These are phyloP conservation scores for Bolboschoenus planiculmis DNA, from an alignment of 176 grass and related monocot species.

Conservation along the genomic window DNA sequence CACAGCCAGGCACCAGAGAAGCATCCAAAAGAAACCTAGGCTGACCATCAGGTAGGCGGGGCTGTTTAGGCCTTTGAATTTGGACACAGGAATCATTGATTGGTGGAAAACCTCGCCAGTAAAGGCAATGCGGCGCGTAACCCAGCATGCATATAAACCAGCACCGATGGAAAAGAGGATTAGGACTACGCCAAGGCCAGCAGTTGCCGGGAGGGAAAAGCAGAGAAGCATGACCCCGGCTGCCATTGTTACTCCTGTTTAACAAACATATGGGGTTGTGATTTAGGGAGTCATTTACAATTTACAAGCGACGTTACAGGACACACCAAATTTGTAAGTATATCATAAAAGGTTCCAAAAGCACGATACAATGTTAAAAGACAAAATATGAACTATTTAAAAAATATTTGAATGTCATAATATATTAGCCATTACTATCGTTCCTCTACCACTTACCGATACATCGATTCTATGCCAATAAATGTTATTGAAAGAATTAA, in stretches of 20 bases:
- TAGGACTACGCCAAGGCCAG: slow-evolving; percentile 54
- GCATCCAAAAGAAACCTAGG: slow-evolving; percentile 74
- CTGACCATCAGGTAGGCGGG: slow-evolving; percentile 91
- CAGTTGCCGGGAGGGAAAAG: slow-evolving; percentile 76
- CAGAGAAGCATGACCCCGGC: slow-evolving; percentile 68
- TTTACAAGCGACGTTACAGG: not conserved
- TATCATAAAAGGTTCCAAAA: not conserved
- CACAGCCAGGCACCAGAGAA: slow-evolving; percentile 72
- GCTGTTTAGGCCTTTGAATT: slow-evolving; percentile 66
- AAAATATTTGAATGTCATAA: not conserved
- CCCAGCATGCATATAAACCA: slow-evolving; percentile 92
- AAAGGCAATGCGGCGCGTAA: slow-evolving; percentile 53
- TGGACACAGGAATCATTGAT: slow-evolving; percentile 53
- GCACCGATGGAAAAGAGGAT: slow-evolving; percentile 81
- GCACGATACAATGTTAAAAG: not conserved
- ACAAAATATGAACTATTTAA: slow-evolving; percentile 8
- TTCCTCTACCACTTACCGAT: not conserved
- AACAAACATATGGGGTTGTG: not conserved
- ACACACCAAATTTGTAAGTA: not conserved
- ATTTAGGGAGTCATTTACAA: not conserved
- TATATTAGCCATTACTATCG: not conserved
- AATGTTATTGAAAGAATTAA: not conserved
- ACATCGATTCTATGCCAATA: not conserved
- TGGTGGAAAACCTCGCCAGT: slow-evolving; percentile 47
- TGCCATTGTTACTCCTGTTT: slow-evolving; percentile 37